Base-by-base conservation (phyloP, 768 basidiomycete species). In the Amanita jacksonii region DNA sequence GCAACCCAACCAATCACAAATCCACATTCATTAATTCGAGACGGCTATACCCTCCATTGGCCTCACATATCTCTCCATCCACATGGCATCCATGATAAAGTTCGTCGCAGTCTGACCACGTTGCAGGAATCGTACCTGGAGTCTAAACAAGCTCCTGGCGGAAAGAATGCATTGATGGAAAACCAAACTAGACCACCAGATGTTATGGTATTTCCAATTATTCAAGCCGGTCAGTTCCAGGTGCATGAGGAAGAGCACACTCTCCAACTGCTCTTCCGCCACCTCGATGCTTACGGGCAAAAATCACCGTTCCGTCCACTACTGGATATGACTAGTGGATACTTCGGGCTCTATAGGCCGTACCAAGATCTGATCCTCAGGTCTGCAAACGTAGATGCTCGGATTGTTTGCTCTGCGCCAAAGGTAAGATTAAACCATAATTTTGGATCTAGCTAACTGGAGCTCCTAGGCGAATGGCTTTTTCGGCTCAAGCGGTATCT, bases 251-350 rank as follows among this genome's bases (percentile, higher is more conserved):
- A 97, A 63, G 91, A 94, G 54, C 63, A 63, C 3, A 68, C 69
- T 16, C 59, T 91, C 22, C 52, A 62, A 5, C 57, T 67, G 24
- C 69, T 91, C 18, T 86, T 89, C 51, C 56, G 72, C n/a, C 59
- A 68, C 45, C 50, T 81, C 20, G 54, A 59, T 4, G 38, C 47
- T 28, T 39, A 43, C 15, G 33, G 27, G 25, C 32, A 38, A 15
- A 50, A 23, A 31, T 16, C 40, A 3, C 23, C 15, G 16, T 35
- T 35, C 45, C 51, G 66, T 13, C 77, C 76, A n/a, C 54, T 74
- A 13, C 61, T 83, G 22, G 87, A 96, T 58, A 65, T 97, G 56
- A 99, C 96, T 5, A 92, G 84, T 54, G 96, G 96, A 8, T 99
- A 99, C 63, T 98, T 99, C 57, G 86, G 86, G 5, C 66, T 98